Conservation (phyloP, 2,329 filamentous ascomycete genomes). For the Fusarium praegraminearum region DNA sequence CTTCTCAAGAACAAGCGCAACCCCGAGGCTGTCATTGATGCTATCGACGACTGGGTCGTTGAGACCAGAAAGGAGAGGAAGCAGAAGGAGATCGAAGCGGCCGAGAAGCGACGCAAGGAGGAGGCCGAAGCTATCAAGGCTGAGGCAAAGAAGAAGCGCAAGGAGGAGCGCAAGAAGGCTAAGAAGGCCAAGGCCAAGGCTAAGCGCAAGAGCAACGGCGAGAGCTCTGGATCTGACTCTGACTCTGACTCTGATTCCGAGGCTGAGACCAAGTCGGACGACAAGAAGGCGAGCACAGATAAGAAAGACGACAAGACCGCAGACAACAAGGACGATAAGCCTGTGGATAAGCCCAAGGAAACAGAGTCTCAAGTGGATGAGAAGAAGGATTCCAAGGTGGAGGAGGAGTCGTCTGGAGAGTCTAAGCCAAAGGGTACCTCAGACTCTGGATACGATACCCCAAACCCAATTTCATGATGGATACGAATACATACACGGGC, state of each 20-base stretch:
- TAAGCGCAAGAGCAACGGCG: constrained; percentile 39
- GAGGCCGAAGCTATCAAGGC: constrained; percentile 50
- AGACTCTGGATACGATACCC: constrained; percentile 53
- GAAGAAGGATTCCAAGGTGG: constrained; percentile 23
- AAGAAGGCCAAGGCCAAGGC: constrained; percentile 45
- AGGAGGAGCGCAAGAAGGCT: constrained; percentile 44
- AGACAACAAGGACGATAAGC: background rate
- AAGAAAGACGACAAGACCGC: constrained; percentile 7
- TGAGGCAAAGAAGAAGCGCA: constrained; percentile 48
- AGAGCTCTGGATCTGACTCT: constrained; percentile 41
- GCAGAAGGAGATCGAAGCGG: constrained; percentile 58
- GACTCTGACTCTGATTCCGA: constrained; percentile 25
- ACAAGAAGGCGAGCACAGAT: constrained; percentile 31
- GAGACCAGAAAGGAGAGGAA: constrained; percentile 63
- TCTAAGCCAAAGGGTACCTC: constrained; percentile 49
- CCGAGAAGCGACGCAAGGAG: constrained; percentile 57
- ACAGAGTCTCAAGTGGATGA: constrained; percentile 1
- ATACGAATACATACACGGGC: constrained; percentile 22
- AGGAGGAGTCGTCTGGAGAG: constrained; percentile 9
- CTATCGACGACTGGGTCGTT: constrained; percentile 62
- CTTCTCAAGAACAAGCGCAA: constrained; percentile 68
- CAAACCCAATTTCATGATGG: constrained; percentile 37
- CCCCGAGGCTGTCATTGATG: constrained; percentile 61
- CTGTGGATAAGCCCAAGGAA: constrained; percentile 12
- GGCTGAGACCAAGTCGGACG: constrained; percentile 34